These are phyloP conservation scores for Cladosporium austrohemisphaericum DNA, from an alignment of 2,329 filamentous ascomycete species.

Conservation along the genomic window DNA sequence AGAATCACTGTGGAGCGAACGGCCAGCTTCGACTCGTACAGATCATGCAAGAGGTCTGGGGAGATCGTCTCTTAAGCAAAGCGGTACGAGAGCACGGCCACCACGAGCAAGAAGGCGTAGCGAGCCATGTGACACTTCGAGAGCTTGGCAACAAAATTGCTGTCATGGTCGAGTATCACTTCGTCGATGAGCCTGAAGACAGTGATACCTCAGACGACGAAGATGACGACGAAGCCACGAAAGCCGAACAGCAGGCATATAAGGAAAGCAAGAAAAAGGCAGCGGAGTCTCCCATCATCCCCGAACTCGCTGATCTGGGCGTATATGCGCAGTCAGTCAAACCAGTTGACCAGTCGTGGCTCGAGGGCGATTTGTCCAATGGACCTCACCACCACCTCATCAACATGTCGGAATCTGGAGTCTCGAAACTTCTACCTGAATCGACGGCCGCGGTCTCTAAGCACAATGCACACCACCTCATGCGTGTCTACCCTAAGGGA, in stretches of 20 bases:
- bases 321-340: slow-evolving; percentile 70
- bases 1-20: slow-evolving; percentile 61
- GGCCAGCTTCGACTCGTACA: slow-evolving; percentile 60
- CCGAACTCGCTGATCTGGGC: slow-evolving; percentile 62
- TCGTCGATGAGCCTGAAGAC: slow-evolving; percentile 50
- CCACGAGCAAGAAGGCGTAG: slow-evolving; percentile 50
- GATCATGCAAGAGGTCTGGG: slow-evolving; percentile 64
- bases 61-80: slow-evolving; percentile 56
- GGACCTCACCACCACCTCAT: slow-evolving; percentile 62
- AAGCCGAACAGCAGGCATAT: slow-evolving; percentile 53
- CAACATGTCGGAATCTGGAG: slow-evolving; percentile 64
- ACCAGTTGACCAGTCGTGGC: slow-evolving; percentile 64
- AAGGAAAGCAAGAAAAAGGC: slow-evolving; percentile 51
- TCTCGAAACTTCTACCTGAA: slow-evolving; percentile 50
- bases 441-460: slow-evolving; percentile 48
- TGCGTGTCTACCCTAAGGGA: slow-evolving; percentile 67
- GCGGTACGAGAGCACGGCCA: slow-evolving; percentile 55
- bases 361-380: slow-evolving; percentile 46
- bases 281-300: slow-evolving; percentile 52
- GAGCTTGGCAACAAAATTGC: slow-evolving; percentile 62
- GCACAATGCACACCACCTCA: slow-evolving; percentile 64
- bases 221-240: slow-evolving; percentile 40
- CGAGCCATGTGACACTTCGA: slow-evolving; percentile 54
- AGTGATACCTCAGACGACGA: slow-evolving; percentile 39
- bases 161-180: slow-evolving; percentile 65